These are phyloP conservation scores for Thamnidium elegans DNA, from an alignment of 192 early-diverging fungal species.

Conservation along the genomic window DNA sequence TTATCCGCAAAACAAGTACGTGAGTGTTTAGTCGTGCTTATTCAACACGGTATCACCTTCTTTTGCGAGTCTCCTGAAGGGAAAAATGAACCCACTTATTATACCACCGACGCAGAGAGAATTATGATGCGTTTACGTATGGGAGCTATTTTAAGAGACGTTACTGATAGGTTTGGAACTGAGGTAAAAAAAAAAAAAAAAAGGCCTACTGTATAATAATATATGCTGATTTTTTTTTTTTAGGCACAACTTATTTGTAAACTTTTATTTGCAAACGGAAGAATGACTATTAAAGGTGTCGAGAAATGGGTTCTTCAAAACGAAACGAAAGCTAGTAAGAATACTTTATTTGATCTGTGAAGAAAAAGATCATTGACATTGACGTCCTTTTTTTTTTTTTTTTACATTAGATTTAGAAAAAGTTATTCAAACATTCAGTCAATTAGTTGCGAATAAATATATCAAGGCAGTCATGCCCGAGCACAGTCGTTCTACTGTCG, in stretches of 20 bases:
- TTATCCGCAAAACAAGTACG: slow-evolving; percentile 55
- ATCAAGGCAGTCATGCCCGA: slow-evolving; percentile 54
- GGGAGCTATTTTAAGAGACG: slow-evolving; percentile 52
- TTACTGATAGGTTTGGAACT: slow-evolving; percentile 54
- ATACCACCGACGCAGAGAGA: slow-evolving; percentile 51
- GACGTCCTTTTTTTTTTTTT: not conserved
- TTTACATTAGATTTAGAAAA: slow-evolving; percentile 11
- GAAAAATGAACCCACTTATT: slow-evolving; percentile 62
- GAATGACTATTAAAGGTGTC: slow-evolving; percentile 25
- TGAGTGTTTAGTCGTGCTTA: slow-evolving; percentile 75
- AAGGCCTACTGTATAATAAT: not conserved
- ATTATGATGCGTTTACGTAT: slow-evolving; percentile 60
- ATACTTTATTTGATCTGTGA: not conserved
- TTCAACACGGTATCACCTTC: slow-evolving; percentile 81
- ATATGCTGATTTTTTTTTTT: not conserved
- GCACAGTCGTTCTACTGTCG: slow-evolving; percentile 59
- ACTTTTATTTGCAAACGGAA: slow-evolving; percentile 28
- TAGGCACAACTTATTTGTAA: slow-evolving; percentile 22
- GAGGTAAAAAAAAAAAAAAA: slow-evolving; percentile 41
- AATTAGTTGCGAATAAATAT: slow-evolving; percentile 60
- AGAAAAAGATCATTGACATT: too few relatives aligned
- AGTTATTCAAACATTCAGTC: slow-evolving; percentile 41
- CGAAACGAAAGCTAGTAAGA: slow-evolving; percentile 17
- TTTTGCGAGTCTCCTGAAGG: slow-evolving; percentile 67
- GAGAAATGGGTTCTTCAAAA: slow-evolving; percentile 17